Evolutionary conservation across 1,139 yeast genomes (phyloP).

Genomic region (Sugiyamaella grinbergsii): DNA sequence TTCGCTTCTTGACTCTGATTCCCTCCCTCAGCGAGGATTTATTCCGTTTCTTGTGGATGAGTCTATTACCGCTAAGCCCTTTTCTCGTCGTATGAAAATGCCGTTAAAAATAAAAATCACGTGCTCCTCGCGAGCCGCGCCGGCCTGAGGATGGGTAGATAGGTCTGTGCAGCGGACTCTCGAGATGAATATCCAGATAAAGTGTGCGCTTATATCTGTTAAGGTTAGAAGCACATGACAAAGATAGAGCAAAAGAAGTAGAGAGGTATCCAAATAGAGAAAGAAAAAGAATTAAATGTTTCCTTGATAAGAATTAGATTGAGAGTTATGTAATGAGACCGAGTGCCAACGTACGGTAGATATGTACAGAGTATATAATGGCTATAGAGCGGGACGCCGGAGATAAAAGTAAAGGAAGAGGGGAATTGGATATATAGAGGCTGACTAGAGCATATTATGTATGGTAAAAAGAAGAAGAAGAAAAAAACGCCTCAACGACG

Average conservation of each 20-base stretch:
- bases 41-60: neutral
- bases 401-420: no score
- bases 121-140: slow-evolving; percentile 8
- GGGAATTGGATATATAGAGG: no score
- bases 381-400: no score
- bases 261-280: neutral
- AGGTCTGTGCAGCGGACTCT: slow-evolving; percentile 5
- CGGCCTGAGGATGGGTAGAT: slow-evolving; percentile 2
- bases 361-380: neutral
- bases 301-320: slow-evolving; percentile 1
- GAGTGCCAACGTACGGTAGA: no score
- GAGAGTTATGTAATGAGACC: neutral
- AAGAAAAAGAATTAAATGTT: neutral
- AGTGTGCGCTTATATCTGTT: neutral
- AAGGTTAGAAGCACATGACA: neutral
- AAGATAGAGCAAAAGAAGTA: no score
- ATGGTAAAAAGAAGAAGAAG: no score
- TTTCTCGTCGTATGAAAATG: neutral
- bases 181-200: slow-evolving; percentile 5
- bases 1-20: neutral
- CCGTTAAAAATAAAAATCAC: slow-evolving; percentile 3
- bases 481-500: no score
- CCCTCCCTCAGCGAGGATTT: no score
- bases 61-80: neutral
- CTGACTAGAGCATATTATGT: no score